These are phyloP conservation scores for Phytophthora brassicae DNA, from an alignment of 352 stramenopile genomes.

Conservation along the genomic window DNA sequence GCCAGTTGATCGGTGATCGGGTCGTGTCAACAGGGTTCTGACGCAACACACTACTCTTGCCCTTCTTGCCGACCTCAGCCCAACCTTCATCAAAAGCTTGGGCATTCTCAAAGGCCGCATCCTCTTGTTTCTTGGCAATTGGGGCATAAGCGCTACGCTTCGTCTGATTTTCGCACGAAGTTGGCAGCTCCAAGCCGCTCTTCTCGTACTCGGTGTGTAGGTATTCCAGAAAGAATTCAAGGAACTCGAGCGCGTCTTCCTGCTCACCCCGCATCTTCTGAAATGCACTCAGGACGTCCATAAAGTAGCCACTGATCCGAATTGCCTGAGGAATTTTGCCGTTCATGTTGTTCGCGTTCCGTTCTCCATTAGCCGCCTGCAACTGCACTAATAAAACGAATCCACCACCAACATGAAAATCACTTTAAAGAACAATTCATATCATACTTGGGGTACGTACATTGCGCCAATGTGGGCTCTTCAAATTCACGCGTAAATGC, in stretches of 20 bases:
- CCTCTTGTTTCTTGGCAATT: constrained; percentile 3
- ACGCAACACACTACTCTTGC: constrained; percentile 76
- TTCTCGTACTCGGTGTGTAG: constrained; percentile 82
- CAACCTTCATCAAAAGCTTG: constrained; percentile 66
- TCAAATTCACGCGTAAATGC: constrained; percentile 83
- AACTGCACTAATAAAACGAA: constrained; percentile 27
- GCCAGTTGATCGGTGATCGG: constrained; percentile 81
- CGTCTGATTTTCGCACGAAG: constrained; percentile 63
- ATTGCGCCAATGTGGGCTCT: constrained; percentile 66
- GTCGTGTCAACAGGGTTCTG: constrained; percentile 68
- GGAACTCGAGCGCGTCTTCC: constrained; percentile 84
- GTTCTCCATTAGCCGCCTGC: constrained; percentile 23
- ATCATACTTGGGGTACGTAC: constrained; percentile 36
- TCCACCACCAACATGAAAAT: neutral
- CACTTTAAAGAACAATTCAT: no score
- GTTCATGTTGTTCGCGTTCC: constrained; percentile 31
- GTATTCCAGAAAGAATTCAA: constrained; percentile 87
- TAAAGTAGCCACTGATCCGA: constrained; percentile 80
- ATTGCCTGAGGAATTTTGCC: constrained; percentile 69
- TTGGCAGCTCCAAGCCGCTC: constrained; percentile 59
- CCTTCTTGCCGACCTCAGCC: constrained; percentile 75
- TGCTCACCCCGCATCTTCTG: constrained; percentile 82
- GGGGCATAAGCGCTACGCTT: constrained; percentile 29
- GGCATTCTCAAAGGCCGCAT: constrained; percentile 21
- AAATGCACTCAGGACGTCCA: constrained; percentile 80